Base-by-base conservation (phyloP, 805 yeast genomes). In the Ogataea zsoltii region DNA sequence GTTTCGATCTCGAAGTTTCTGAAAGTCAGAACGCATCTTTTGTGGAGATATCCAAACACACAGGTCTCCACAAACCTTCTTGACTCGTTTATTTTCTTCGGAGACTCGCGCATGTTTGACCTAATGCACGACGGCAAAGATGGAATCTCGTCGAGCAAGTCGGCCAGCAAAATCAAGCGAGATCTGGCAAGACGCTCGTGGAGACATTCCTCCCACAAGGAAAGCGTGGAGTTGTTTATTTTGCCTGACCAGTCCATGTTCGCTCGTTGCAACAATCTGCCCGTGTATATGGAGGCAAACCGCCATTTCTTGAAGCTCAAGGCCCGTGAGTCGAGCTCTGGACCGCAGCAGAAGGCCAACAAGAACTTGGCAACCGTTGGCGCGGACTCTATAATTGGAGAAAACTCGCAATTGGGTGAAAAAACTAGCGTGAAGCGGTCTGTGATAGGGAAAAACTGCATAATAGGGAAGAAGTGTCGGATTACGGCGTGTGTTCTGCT, bases 141-240 rank as follows among this genome's bases (percentile, higher is more conserved):
- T 48, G 48, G 46, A 50, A 52, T 25, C n/a, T 44, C 40, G 38
- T 51, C 61, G 18, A 68, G 68, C 46, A 74, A 80, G 52, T 74
- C 89, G 4, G 67, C 82, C 30, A 76, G 77, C 17, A 86, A 86
- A 59, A 74, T 91, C 18, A 77, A 90, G 33, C 79, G 98, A 59
- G 96, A 90, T 59, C 67, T 92, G 46, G 95, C 96, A 3, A 79
- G 98, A 65, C 79, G 96, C 51, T 84, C 96, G 1, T 94, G 99
- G 99, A 79, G 77, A 56, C 96, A 90, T 61, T 72, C 85, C 0
- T 56, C 60, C 5, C 61, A 66, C 9, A 72, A 73, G 50, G 88
- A 82, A 44, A 77, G 83, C 0, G 77, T 94, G 14, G 85, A 85
- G 3, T 71, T 92, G 55, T 77, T 85, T 51, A 75, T 83, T 18